These are phyloP conservation scores for Parathielavia hyrcaniae DNA, from an alignment of 495 filamentous ascomycete genomes.

Conservation along the genomic window DNA sequence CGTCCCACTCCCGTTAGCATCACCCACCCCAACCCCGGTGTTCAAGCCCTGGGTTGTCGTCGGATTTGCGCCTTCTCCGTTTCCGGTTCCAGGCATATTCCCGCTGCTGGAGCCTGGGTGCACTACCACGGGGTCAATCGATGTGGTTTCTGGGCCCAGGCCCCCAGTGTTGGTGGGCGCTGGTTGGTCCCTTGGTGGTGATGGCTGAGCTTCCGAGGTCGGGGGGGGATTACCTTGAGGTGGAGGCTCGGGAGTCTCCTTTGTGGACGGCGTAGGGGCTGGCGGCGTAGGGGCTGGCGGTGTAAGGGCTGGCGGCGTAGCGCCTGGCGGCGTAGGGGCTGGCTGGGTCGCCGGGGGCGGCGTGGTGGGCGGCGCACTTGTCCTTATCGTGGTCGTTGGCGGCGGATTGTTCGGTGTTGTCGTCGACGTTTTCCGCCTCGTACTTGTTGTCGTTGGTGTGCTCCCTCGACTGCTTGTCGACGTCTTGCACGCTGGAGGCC, in stretches of 20 bases:
- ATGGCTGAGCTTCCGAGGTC: neutral
- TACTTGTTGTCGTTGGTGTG: neutral
- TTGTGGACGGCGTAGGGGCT: neutral
- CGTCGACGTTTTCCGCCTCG: neutral
- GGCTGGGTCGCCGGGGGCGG: too few relatives aligned
- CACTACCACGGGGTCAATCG: neutral
- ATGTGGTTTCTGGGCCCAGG: neutral
- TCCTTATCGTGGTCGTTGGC: neutral
- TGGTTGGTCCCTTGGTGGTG: neutral
- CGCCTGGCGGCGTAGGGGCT: neutral
- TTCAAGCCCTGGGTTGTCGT: neutral
- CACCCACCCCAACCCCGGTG: neutral
- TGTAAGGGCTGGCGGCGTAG: conserved; percentile 1
- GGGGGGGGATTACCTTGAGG: neutral
- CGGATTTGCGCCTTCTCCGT: neutral
- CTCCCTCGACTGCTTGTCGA: neutral
- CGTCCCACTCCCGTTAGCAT: neutral
- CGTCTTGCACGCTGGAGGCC: neutral
- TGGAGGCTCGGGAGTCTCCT: neutral
- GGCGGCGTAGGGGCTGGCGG: conserved; percentile 1
- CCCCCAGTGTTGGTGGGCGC: neutral
- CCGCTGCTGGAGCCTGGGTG: neutral
- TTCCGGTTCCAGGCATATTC: neutral
- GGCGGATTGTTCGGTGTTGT: neutral
- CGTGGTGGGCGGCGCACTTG: neutral